Evolutionary conservation across 176 grass and related monocot genomes (phyloP).

Genomic region (Microstegium vimineum): DNA sequence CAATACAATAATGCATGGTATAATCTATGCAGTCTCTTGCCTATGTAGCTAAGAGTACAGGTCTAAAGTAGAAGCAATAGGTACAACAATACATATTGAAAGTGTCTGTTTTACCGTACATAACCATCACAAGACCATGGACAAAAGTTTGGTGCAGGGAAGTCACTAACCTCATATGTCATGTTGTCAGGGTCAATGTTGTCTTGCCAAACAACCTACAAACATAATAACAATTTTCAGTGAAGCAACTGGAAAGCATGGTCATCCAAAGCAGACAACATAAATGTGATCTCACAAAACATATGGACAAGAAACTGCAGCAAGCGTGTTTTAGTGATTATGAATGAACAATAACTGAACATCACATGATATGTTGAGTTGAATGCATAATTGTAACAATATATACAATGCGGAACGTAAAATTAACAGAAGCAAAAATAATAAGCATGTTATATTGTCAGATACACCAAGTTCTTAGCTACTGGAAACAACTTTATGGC

Average conservation of each 20-base stretch:
- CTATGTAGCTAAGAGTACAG: neutral
- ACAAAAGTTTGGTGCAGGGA: neutral
- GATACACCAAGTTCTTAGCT: neutral
- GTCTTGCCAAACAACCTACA: slow-evolving; percentile 92
- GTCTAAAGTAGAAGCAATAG: neutral
- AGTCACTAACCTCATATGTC: slow-evolving; percentile 86
- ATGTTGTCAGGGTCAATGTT: slow-evolving; percentile 93
- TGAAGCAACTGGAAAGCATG: neutral
- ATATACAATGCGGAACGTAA: neutral
- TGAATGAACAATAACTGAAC: neutral
- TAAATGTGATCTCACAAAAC: neutral
- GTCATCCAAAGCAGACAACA: neutral
- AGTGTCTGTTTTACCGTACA: slow-evolving; percentile 10
- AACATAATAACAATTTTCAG: slow-evolving; percentile 18
- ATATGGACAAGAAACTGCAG: neutral
- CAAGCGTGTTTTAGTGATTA: neutral
- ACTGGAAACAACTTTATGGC: neutral
- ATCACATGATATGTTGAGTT: neutral
- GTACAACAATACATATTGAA: neutral
- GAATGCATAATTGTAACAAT: neutral
- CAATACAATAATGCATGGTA: neutral
- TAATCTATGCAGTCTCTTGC: neutral
- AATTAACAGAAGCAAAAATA: neutral
- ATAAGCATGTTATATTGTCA: neutral
- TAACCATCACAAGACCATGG: neutral